phyloP scores from a whole-genome alignment of 1,284 basidiomycete genomes.

The Ceratobasidium sp. region DNA sequence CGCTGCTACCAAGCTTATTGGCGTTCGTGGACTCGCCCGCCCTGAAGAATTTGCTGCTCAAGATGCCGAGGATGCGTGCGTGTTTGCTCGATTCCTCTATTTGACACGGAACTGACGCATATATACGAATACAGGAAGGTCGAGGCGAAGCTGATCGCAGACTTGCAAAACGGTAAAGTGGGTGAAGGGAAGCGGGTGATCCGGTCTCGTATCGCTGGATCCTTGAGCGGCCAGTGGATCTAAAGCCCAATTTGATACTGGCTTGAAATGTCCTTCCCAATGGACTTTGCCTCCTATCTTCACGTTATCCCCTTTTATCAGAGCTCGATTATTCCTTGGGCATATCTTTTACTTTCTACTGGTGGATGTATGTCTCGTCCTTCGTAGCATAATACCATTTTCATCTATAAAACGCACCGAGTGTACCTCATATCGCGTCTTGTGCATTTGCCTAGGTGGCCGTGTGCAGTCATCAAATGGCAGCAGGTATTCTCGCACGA shows the following conservation, averaged over 20 bases:
- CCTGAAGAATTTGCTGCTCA: constrained; percentile 32
- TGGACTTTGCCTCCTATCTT: neutral
- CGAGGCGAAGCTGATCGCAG: constrained; percentile 35
- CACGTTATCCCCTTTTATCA: neutral
- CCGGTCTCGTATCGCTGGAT: constrained; percentile 32
- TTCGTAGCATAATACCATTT: too few relatives aligned
- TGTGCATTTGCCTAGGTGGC: too few relatives aligned
- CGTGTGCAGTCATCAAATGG: too few relatives aligned
- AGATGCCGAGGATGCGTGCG: constrained; percentile 39
- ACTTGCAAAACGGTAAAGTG: constrained; percentile 32
- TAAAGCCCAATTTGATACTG: neutral
- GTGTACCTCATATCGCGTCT: too few relatives aligned
- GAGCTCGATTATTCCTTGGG: neutral
- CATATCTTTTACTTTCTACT: neutral
- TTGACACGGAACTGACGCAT: neutral
- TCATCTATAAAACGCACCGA: too few relatives aligned
- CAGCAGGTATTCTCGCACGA: too few relatives aligned
- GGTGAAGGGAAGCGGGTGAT: constrained; percentile 41
- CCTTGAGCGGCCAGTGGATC: constrained; percentile 42
- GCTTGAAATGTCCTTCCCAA: neutral
- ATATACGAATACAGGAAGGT: constrained; percentile 5
- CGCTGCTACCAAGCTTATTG: constrained; percentile 22
- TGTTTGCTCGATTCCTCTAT: neutral
- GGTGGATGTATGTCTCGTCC: neutral
- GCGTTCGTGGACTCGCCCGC: constrained; percentile 23